Base-by-base conservation (phyloP, 345 rosid species). In the Mallotus nudiflorus region DNA sequence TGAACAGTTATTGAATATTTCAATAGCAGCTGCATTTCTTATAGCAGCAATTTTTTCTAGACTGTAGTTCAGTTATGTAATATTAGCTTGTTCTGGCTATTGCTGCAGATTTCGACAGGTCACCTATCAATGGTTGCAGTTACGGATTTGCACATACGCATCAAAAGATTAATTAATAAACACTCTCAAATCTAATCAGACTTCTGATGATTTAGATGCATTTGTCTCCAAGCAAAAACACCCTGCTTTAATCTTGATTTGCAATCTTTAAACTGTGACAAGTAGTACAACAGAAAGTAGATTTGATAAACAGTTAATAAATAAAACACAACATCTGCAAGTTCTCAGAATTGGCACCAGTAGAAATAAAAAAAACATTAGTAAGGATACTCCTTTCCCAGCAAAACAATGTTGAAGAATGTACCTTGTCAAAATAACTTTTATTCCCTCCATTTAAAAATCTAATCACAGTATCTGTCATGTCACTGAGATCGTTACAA, bases 371-470 rank as follows among this genome's bases (percentile, higher is more conserved):
- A n/a, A 13, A 1, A 16, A 45, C 27, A n/a, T 49, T 33, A 44
- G 15, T 29, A 19, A 57, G 19, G 9, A 29, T 13, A 13, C 12
- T 51, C 14, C 13, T 46, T 31, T 56, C 40, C n/a, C 62, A 68
- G 27, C 24, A 20, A 24, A 66, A 33, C 37, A 33, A 33, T 33
- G 37, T n/a, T n/a, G n/a, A n/a, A n/a, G n/a, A n/a, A n/a, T n/a
- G 66, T 49, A 31, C 65, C 66, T 67, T 62, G 50, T 59, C 28
- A 64, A 58, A 73, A 10, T 50, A 28, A 52, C 40, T 22, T 18
- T 82, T 68, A 73, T 78, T 78, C 56, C 51, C 73, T 59, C 44
- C 58, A 42, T 48, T 58, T 55, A 9, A 42, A 42, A 29, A 62
- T 39, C 66, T 67, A 45, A 42, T 61, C 58, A 66, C 44, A 28